Percentiles rank a stretch among this genome's conserved stretches.
These are phyloP conservation scores for Candida lessepsii DNA, from an alignment of 805 yeast genomes.

Conservation along the genomic window DNA sequence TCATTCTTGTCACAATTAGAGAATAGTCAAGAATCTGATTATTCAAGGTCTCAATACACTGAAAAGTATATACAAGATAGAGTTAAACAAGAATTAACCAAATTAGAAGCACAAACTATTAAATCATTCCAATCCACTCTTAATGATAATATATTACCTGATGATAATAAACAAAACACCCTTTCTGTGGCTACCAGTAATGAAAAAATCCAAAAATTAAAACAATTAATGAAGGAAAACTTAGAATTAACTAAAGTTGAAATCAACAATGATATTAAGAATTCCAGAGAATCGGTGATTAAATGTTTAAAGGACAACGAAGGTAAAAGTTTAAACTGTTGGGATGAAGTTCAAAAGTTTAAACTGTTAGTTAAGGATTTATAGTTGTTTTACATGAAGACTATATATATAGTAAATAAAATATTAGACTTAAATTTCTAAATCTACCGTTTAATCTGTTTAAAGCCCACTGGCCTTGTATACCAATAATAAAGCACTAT, in stretches of 20 bases:
- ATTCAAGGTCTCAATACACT: slow-evolving; percentile 66
- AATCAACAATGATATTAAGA: slow-evolving; percentile 37
- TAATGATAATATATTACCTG: slow-evolving; percentile 31
- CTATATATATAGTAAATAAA: slow-evolving; percentile 3
- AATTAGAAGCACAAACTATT: slow-evolving; percentile 53
- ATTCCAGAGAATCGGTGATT: slow-evolving; percentile 50
- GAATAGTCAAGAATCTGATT: slow-evolving; percentile 62
- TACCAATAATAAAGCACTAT: slow-evolving; percentile 84
- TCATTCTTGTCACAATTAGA: slow-evolving; percentile 64
- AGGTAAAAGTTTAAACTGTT: slow-evolving; percentile 72
- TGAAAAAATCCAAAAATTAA: slow-evolving; percentile 42
- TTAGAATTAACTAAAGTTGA: slow-evolving; percentile 31
- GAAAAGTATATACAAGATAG: slow-evolving; percentile 66
- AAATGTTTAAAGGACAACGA: slow-evolving; percentile 61
- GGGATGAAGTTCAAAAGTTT: slow-evolving; percentile 75
- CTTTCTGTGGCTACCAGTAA: slow-evolving; percentile 30
- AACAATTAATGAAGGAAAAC: slow-evolving; percentile 34
- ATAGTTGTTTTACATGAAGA: slow-evolving; percentile 18
- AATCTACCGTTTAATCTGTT: not conserved
- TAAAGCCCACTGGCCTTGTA: slow-evolving; percentile 77
- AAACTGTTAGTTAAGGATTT: slow-evolving; percentile 55
- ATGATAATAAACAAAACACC: slow-evolving; percentile 32
- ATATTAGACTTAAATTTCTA: not conserved
- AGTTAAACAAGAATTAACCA: slow-evolving; percentile 55
- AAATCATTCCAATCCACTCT: slow-evolving; percentile 51